Base-by-base conservation (phyloP, 768 basidiomycete genomes). In the Russula dissimulans region DNA sequence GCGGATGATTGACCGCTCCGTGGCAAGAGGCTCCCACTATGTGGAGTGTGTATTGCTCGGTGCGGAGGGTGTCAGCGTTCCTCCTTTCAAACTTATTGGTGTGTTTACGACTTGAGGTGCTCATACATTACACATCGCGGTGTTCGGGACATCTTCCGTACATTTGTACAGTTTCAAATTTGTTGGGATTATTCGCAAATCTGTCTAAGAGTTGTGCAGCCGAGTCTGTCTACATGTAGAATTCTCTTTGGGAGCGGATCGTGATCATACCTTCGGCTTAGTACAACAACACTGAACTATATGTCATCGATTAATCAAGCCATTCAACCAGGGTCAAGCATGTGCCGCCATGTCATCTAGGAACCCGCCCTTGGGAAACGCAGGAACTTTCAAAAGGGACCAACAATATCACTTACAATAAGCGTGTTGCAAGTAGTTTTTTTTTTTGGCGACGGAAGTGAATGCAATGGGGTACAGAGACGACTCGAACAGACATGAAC, bases 21-120 rank as follows among this genome's bases (percentile, higher is more conserved):
- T 99, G 34, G 70, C 84, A n/a, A 77, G 81, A 41, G 95, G 97
- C 3, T 88, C 91, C 45, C 97, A 99, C 72, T 98, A 80, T 71
- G 89, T 97, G 60, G 94, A 97, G 69, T 99, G 95, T 71, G 75
- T 86, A 71, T 73, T 97, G 45, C 67, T 88, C 67, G 95, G 95
- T 3, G 91, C 94, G 69, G 93, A 95, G 68, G 93, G 92, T 1
- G 76, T 82, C 68, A 76, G 77, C 55, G 86, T 94, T 8, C 81
- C 87, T 8, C 75, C 82, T 47, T 97, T 97, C 79, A 95, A 89
- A 75, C 84, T 98, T 64, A 80, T 97, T 38, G 95, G 95, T 43
- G 79, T 97, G 65, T 97, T 94, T 71, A 75, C 91, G 46, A 87
- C 88, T 54, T 94, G 22, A 72, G 71, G 36, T 41, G 29, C 22